These are phyloP conservation scores for Fonsecaea multimorphosa DNA, from an alignment of 2,329 filamentous ascomycete species.

Conservation along the genomic window DNA sequence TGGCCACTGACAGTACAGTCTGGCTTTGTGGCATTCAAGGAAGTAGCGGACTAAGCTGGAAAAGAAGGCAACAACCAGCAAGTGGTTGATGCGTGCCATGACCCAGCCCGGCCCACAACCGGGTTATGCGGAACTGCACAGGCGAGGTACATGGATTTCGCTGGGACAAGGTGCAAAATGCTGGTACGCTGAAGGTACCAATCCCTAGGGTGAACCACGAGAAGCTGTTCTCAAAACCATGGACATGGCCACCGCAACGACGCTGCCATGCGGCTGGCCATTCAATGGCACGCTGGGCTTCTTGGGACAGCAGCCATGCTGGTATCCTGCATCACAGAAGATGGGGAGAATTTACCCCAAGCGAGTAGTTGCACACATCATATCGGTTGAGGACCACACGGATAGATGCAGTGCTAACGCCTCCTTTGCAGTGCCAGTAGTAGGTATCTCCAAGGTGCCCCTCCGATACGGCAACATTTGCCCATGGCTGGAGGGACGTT, in stretches of 20 bases:
- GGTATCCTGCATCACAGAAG: background rate
- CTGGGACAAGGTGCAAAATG: conserved; percentile 14
- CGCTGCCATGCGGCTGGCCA: conserved; percentile 26
- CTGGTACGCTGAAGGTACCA: conserved; percentile 28
- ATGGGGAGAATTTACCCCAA: background rate
- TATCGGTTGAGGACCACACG: conserved; percentile 13
- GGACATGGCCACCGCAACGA: conserved; percentile 23
- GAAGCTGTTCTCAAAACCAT: conserved; percentile 19
- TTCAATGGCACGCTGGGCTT: conserved; percentile 7
- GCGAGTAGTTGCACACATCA: conserved; percentile 17
- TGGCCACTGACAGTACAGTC: conserved; percentile 11
- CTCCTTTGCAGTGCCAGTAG: background rate
- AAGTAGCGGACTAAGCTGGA: background rate
- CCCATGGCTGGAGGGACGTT: background rate
- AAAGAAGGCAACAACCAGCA: background rate
- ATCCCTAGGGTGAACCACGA: conserved; percentile 10
- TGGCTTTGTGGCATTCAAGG: no score
- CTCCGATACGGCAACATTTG: background rate
- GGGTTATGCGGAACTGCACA: conserved; percentile 29
- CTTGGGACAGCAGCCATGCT: conserved; percentile 9
- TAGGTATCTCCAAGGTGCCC: background rate
- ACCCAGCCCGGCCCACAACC: background rate
- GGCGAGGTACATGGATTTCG: conserved; percentile 18
- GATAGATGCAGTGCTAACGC: conserved; percentile 24
- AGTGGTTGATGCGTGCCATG: background rate